These are phyloP conservation scores for Cardamine resedifolia DNA, from an alignment of 345 rosid species.

Conservation along the genomic window DNA sequence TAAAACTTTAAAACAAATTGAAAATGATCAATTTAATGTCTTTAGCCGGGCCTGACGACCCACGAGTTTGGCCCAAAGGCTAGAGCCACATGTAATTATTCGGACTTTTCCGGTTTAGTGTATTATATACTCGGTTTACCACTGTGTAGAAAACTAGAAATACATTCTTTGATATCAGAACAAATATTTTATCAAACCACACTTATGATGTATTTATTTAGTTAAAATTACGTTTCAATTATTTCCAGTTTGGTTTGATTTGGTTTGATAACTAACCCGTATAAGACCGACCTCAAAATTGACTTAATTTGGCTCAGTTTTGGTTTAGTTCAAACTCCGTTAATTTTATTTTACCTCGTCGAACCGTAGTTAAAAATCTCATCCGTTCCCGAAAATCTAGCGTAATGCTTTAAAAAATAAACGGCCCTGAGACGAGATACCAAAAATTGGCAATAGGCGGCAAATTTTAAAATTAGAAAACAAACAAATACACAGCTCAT, in stretches of 20 bases:
- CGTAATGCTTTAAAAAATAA: background rate
- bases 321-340: background rate
- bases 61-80: constrained; percentile 23
- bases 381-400: background rate
- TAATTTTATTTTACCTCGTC: background rate
- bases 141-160: background rate
- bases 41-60: constrained; percentile 20
- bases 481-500: constrained; percentile 15
- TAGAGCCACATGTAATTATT: background rate
- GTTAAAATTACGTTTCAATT: too few species aligned
- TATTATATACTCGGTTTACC: background rate
- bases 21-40: background rate
- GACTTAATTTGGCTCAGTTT: background rate
- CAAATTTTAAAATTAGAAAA: constrained; percentile 10
- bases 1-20: background rate
- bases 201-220: background rate
- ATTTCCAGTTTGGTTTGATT: background rate
- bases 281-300: background rate
- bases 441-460: constrained; percentile 2
- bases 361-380: background rate
- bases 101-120: background rate
- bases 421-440: background rate
- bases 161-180: background rate
- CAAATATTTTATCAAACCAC: background rate
- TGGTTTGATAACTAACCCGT: background rate